These are phyloP conservation scores for Schrenkiella parvula DNA, from an alignment of 345 rosid species.

Conservation along the genomic window DNA sequence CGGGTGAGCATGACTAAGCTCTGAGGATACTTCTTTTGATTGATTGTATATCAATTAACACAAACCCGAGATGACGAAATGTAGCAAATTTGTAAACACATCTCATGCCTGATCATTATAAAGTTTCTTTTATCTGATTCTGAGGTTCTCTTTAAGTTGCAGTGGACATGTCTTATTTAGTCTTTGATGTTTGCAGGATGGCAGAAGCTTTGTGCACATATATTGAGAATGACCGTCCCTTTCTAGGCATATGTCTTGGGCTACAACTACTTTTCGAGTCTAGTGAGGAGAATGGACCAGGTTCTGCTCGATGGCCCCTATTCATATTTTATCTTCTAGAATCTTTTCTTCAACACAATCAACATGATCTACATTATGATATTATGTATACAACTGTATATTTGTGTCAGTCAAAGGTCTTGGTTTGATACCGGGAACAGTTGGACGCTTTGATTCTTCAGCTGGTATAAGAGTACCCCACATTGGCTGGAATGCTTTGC, in stretches of 20 bases:
- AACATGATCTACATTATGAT: background rate
- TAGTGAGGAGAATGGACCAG: slow-evolving; percentile 92
- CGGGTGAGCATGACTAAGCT: slow-evolving; percentile 44
- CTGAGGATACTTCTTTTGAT: background rate
- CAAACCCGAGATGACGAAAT: background rate
- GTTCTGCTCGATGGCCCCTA: slow-evolving; percentile 31
- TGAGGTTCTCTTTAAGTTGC: background rate
- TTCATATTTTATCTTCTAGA: background rate
- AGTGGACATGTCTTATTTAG: background rate
- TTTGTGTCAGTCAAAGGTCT: slow-evolving; percentile 72
- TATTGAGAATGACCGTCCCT: slow-evolving; percentile 83
- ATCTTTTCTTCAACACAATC: background rate
- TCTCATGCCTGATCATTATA: background rate
- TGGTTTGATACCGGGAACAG: slow-evolving; percentile 87
- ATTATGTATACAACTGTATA: background rate
- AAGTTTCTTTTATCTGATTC: background rate
- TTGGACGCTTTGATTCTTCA: slow-evolving; percentile 82
- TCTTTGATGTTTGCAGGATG: slow-evolving; percentile 53
- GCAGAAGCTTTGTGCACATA: slow-evolving; percentile 74
- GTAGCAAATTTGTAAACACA: background rate
- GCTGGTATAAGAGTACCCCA: slow-evolving; percentile 82
- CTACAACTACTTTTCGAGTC: slow-evolving; percentile 86
- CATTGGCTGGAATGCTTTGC: slow-evolving; percentile 98
- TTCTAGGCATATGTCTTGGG: slow-evolving; percentile 97
- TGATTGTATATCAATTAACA: background rate